Base-by-base conservation (phyloP, 2,329 filamentous ascomycete species). In the Aureobasidium sp. region DNA sequence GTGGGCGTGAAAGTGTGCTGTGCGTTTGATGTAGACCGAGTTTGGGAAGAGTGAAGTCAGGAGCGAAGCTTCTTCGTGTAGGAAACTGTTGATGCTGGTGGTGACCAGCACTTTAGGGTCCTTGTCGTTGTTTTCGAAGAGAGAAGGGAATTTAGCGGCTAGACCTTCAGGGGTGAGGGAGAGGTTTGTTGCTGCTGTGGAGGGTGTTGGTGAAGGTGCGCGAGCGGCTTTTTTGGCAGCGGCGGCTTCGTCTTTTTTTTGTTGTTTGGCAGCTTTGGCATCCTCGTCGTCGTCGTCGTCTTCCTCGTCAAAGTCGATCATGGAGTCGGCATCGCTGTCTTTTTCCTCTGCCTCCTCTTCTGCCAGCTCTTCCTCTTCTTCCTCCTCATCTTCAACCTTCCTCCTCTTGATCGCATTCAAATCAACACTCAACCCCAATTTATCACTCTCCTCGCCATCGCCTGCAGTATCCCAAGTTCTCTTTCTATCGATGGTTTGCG, bases 41-140 rank as follows among this genome's bases (percentile, higher is more conserved):
- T 88, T 87, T 62, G 94, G 93, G 77, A 97, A 95, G 63, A 97
- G 78, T 10, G 83, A 83, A 64, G 87, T 89, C 63, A 97, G 83
- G 44, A 91, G 81, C 63, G 89, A 76, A 53, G 91, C 92, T 78
- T 96, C 86, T 64, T 87, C 76, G 79, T 99, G 93, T 13, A 97
- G 84, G 1, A 88, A 93, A 13, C 89, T 91, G 77, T 96, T 92
- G 69, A 97, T 81, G 13, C 86, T 89, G 8, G 94, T 97, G 0
- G 94, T 99, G 70, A 99, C 83, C 42, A 99, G 86, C 65, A 97
- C 86, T 76, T 97, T 96, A 57, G 94, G 92, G 36, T 76, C 63
- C 76, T 75, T 61, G 79, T 82, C 52, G 79, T 83, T 37, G 80
- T 69, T 64, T 34, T 83, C 67, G 75, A 85, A 87, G 29, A 86